Conservation (phyloP, 495 filamentous ascomycete species). For the Daldinia decipiens region DNA sequence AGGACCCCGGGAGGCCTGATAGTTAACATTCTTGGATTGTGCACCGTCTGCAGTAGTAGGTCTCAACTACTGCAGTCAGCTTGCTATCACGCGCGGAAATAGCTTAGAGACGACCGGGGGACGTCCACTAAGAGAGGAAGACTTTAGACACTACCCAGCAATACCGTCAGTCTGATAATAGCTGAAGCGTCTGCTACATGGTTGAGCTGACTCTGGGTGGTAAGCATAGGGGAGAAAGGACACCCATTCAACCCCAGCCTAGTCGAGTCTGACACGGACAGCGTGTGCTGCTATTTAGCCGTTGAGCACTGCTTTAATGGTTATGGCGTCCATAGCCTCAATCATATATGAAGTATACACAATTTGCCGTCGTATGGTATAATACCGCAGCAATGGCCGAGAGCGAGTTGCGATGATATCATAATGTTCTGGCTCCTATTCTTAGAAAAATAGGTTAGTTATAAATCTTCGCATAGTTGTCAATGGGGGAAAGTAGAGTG, state of each 20-base stretch:
- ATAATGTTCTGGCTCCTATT: background rate
- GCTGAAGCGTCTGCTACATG: background rate
- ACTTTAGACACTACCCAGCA: too few relatives aligned
- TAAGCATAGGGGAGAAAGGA: background rate
- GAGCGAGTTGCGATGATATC: background rate
- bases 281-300: background rate
- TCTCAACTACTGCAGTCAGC: slow-evolving; percentile 5
- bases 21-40: too few relatives aligned
- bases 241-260: background rate
- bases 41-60: background rate
- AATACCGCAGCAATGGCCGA: background rate
- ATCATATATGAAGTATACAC: background rate
- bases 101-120: background rate
- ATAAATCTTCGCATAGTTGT: background rate
- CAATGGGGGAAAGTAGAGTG: background rate
- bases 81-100: background rate
- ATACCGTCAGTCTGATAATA: background rate
- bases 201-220: background rate
- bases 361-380: background rate
- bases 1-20: background rate
- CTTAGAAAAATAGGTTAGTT: background rate
- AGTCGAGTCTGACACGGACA: background rate
- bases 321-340: background rate
- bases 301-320: background rate
- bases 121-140: background rate